phyloP scores from a whole-genome alignment of 805 yeast genomes.

The Starmerella bacillaris region DNA sequence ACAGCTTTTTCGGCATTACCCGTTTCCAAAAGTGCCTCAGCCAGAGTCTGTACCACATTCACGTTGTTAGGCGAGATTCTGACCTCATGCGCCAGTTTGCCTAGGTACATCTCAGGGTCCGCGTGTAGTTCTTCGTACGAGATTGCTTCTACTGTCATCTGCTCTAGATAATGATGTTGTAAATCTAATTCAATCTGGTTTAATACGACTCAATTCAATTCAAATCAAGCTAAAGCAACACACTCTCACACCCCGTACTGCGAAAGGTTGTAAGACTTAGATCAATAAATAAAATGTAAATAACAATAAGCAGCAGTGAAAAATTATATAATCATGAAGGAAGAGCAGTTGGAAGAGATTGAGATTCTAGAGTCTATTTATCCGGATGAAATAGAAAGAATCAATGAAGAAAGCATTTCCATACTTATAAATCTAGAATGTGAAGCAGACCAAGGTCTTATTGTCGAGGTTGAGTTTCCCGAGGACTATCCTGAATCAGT shows the following conservation, averaged over 20 bases:
- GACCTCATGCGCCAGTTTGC: constrained; percentile 24
- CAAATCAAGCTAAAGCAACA: no score
- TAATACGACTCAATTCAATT: no score
- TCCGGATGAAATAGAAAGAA: constrained; percentile 62
- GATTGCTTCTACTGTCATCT: neutral
- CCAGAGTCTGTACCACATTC: constrained; percentile 28
- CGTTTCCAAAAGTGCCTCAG: constrained; percentile 62
- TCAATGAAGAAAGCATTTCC: constrained; percentile 34
- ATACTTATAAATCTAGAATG: constrained; percentile 53
- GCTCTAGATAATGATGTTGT: no score
- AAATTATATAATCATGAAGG: no score
- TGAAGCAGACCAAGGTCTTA: constrained; percentile 38
- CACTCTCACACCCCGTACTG: no score
- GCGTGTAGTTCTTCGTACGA: constrained; percentile 20
- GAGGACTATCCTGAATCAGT: constrained; percentile 64
- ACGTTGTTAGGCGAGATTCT: constrained; percentile 28
- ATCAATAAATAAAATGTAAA: no score
- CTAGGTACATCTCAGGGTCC: constrained; percentile 39
- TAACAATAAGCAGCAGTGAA: no score
- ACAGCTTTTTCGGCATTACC: constrained; percentile 70
- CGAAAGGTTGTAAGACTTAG: no score
- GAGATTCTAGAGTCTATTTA: constrained; percentile 81
- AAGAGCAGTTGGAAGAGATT: constrained; percentile 77
- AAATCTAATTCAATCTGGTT: no score
- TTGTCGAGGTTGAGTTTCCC: constrained; percentile 53